Evolutionary conservation across 1,139 yeast species (phyloP), one percentile per base, ranked within the genome.

Genomic region (Blastobotrys buckinghamii): DNA sequence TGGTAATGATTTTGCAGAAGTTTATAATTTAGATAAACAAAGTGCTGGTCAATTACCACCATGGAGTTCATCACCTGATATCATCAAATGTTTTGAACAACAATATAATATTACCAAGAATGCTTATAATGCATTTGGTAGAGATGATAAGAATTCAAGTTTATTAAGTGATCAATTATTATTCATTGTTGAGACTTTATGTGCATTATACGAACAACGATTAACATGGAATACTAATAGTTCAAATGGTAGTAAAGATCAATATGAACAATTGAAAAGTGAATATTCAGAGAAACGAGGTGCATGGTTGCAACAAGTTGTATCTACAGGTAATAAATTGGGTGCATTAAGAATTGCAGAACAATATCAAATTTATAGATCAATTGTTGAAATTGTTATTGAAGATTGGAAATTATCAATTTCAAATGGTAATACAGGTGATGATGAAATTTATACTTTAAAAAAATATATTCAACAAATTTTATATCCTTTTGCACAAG

Each of bases 341-440:
- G 80, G 79, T 36, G 87, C 90, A 0, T 65, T 82, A 17, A 68
- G 70, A n/a, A 72, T 88, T 39, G 78, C 88, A 1, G 95, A 87
- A 58, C 70, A 72, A 33, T 84, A 81, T 61, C 65, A 70, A 22
- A 95, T 88, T 61, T 75, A 84, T 58, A 70, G 77, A 20, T 78
- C 90, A 1, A 68, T 89, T 40, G 84, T 82, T 0, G 79, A 77
- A 52, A 76, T 88, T 6, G 68, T 85, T 26, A 84, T 81, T 43
- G 71, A 75, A 22, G 80, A 81, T 55, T 70, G 79, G 53, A 50
- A 39, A n/a, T 16, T 47, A 17, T 63, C 73, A 1, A 49, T 62
- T 7, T 64, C 60, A 26, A 56, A 50, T n/a, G 48, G 60, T n/a
- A 65, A 65, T 22, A 63, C 68, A 8, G 62, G 59, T 2, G 53